Evolutionary conservation across 73 alveolate species (phyloP), one percentile per base, ranked within the genome.

Genomic region (Paramecium sexaurelia): DNA sequence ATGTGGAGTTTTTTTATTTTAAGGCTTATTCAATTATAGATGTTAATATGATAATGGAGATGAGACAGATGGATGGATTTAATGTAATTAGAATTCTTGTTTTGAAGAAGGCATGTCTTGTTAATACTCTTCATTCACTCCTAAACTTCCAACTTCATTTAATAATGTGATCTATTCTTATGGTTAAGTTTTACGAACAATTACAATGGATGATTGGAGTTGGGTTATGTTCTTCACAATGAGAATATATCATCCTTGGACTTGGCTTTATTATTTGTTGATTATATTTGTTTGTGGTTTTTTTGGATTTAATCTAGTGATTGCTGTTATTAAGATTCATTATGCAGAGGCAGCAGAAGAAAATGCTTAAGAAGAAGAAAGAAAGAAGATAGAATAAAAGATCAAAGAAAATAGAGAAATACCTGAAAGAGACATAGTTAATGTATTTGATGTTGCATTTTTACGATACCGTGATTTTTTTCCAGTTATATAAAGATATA

Each of bases 151-250:
- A 1, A 78, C 45, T 11, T 41, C 68, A 0, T 78, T 41, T 78
- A 78, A 78, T 78, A 78, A 41, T 78, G 40, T 78, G 0, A 45
- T 78, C 1, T 78, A 39, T 45, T 78, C 90, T 22, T 78, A 29
- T 40, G 90, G 75, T 24, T 61, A 78, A 78, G 73, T 78, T 5
- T 61, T 78, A 22, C 3, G 90, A 7, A 45, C 73, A 2, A 45
- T 39, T 19, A 78, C 90, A 19, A 78, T 78, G 90, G 90, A 78
- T 78, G 90, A 45, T 41, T 78, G 90, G 90, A 78, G 61, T 78
- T 40, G 43, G 43, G 90, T 45, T 41, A 78, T 78, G 90, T 39
- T 41, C 41, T 78, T 78, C 8, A 78, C 90, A 5, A 39, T 78
- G 33, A 78, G 71, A 78, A 45, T 40, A 37, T 78, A 41, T 45